Percentiles rank a stretch among this genome's conserved stretches.
phyloP scores from a whole-genome alignment of 768 basidiomycete genomes.

The Termitomyces sp. region DNA sequence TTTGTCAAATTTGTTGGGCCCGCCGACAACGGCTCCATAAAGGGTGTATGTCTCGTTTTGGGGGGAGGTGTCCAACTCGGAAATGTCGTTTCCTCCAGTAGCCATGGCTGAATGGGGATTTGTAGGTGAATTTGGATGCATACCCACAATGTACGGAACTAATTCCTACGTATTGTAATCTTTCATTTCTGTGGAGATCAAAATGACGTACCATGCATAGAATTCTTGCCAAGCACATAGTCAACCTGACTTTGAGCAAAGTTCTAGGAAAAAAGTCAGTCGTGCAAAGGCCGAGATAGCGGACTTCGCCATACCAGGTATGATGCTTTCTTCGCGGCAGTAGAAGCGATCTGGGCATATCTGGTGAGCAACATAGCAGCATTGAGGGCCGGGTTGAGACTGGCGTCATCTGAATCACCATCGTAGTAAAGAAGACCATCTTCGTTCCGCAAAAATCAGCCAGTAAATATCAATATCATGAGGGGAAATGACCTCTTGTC shows the following conservation, averaged over 20 bases:
- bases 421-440: slow-evolving; percentile 79
- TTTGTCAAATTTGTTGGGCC: slow-evolving; percentile 70
- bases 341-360: slow-evolving; percentile 74
- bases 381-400: slow-evolving; percentile 85
- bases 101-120: slow-evolving; percentile 93
- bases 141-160: slow-evolving; percentile 86
- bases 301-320: slow-evolving; percentile 48
- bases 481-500: slow-evolving; percentile 53
- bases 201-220: slow-evolving; percentile 67
- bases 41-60: slow-evolving; percentile 69
- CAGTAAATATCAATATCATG: not conserved
- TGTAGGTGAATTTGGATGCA: slow-evolving; percentile 84
- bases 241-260: slow-evolving; percentile 78
- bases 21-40: slow-evolving; percentile 88
- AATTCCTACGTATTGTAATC: not conserved
- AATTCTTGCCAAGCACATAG: slow-evolving; percentile 85
- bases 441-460: slow-evolving; percentile 22
- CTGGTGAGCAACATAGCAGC: slow-evolving; percentile 78
- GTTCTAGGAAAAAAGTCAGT: slow-evolving; percentile 33
- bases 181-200: not conserved
- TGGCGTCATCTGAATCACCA: slow-evolving; percentile 79
- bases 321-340: slow-evolving; percentile 45
- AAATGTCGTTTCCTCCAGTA: slow-evolving; percentile 74
- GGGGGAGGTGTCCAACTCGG: slow-evolving; percentile 69
- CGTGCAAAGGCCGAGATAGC: slow-evolving; percentile 11